Conservation (phyloP, 139 green algal genomes). For the Picochlorum sp. region DNA sequence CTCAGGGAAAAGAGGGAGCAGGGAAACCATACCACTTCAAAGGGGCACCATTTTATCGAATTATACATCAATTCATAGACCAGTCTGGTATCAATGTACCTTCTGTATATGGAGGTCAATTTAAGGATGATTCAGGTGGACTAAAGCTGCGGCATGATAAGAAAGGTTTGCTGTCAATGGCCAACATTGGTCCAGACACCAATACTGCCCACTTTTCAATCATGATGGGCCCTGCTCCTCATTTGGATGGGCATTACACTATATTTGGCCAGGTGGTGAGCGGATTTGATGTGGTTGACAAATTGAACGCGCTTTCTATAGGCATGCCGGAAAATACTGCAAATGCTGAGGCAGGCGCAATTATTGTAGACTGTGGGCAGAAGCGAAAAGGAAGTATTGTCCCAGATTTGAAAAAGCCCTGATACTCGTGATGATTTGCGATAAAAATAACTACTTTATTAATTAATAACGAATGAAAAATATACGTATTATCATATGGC, state of each 20-base stretch:
- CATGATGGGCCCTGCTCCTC: slow-evolving; percentile 54
- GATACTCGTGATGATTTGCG: background rate
- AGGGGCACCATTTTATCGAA: slow-evolving; percentile 29
- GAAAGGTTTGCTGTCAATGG: slow-evolving; percentile 58
- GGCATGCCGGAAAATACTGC: slow-evolving; percentile 32
- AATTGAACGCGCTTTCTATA: slow-evolving; percentile 23
- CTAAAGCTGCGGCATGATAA: slow-evolving; percentile 57
- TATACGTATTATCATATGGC: background rate
- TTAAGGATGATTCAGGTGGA: slow-evolving; percentile 46
- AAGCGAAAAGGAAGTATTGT: slow-evolving; percentile 15
- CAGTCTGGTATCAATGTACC: slow-evolving; percentile 29
- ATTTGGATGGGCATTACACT: slow-evolving; percentile 57
- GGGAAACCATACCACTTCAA: background rate
- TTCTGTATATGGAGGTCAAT: slow-evolving; percentile 32
- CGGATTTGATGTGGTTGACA: slow-evolving; percentile 17
- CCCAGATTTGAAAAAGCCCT: slow-evolving; percentile 7
- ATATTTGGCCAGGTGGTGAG: slow-evolving; percentile 47
- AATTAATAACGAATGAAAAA: background rate
- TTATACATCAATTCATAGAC: slow-evolving; percentile 45
- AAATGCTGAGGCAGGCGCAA: slow-evolving; percentile 8
- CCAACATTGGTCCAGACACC: slow-evolving; percentile 56
- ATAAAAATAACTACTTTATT: background rate
- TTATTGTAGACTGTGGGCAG: slow-evolving; percentile 25
- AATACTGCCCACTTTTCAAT: slow-evolving; percentile 68
- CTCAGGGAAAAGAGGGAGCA: background rate